Evolutionary conservation across 495 filamentous ascomycete genomes (phyloP), one percentile per base, ranked within the genome.

Genomic region (Lasiosphaeriaceae sp.): DNA sequence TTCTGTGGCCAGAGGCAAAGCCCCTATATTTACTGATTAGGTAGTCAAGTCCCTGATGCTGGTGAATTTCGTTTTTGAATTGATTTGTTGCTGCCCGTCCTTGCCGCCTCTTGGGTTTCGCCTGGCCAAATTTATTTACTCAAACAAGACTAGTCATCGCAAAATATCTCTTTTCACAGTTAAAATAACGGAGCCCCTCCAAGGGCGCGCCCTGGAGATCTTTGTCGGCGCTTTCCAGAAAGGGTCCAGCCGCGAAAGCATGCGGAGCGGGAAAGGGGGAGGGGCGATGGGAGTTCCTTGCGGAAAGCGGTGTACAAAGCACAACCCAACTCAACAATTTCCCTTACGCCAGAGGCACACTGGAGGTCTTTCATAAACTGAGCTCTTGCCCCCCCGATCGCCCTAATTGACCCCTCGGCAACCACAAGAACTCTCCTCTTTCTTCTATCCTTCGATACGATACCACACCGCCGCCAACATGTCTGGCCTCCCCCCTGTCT

Each of bases 401-500:
- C 45, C 21, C 8, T 6, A 47, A 26, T 47, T 47, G 45, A 3
- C n/a, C 22, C 12, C 20, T 11, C 20, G 9, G 22, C 12, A 26
- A 26, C 45, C 19, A 22, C 22, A 26, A 14, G 11, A 8, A 21
- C 22, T 47, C 20, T 17, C 21, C 20, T 22, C 20, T 22, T 17
- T 12, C 39, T 11, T 17, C n/a, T 12, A 17, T 16, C 5, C n/a
- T 43, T 14, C 39, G 4, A 12, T 14, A 37, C 34, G 14, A 8
- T 43, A 2, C 16, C 39, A 43, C 39, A 43, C 39, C 39, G 39
- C 37, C 50, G 31, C 51, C 58, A 67, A 66, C 11, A 69, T 69
- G 66, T 47, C 67, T 43, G 55, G 59, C 41, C 81, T 89, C 59
- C 86, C 90, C 61, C 80, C 90, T 23, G 94, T 98, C 51, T 98